Base-by-base conservation (phyloP, 2,329 filamentous ascomycete species). In the Penicillium sp. region DNA sequence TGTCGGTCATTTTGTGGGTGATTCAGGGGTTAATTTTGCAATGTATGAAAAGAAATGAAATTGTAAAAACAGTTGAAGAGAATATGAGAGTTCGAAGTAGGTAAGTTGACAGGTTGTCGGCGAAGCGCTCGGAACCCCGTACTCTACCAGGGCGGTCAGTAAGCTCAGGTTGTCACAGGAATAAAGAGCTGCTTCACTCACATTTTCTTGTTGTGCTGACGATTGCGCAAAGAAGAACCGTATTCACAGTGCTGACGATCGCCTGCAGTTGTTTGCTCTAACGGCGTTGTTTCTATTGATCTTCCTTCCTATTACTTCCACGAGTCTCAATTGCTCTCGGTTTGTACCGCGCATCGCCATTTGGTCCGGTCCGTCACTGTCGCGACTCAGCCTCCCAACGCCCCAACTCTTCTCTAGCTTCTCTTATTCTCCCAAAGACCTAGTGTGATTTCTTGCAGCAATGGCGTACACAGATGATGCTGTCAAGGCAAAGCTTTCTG, bases 401-500 rank as follows among this genome's bases (percentile, higher is more conserved):
- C 21, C 26, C 16, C 19, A 6, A 16, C 26, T 21, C 35, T 50
- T 26, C 24, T 8, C n/a, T 41, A 2, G 19, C 13, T 22, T 22
- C 44, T 9, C 19, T 45, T 51, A 14, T 31, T 48, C 51, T 44
- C 16, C 10, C 65, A 22, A 21, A 5, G 10, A 41, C 22, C 39
- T 6, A 19, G 39, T 41, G 39, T 21, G 22, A 41, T 5, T 13
- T 2, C 14, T 21, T 41, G 75, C 57, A 59, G 97, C 9, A 8
- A 63, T 99, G 93, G 88, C 95, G 46, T 98, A 96, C 79, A 95
- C 90, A 64, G 93, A 98, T 77, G 95, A 99, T 79, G 90, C 92
- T 47, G 92, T 99, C 55, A 86, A 93, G 74, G 91, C 93, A 53
- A 97, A 97, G 80, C 88, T 99, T 53, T 96, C 93, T 31, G 91